Conservation (phyloP, 768 basidiomycete species). For the Jaapia argillacea region DNA sequence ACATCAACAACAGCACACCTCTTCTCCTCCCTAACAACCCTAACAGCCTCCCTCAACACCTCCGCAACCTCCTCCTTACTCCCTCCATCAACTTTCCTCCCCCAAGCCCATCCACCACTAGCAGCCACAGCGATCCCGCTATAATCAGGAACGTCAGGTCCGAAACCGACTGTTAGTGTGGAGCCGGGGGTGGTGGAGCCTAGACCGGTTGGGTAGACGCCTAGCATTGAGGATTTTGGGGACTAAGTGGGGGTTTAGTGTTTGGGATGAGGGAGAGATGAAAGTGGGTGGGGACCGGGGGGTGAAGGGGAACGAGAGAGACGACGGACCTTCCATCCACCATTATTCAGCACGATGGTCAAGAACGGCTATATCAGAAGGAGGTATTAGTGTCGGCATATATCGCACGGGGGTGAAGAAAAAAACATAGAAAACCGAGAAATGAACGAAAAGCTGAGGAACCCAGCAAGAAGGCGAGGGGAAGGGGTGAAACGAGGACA, state of each 20-base stretch:
- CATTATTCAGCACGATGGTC: slow-evolving; percentile 63
- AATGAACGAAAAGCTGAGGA: too few relatives aligned
- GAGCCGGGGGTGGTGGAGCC: slow-evolving; percentile 33
- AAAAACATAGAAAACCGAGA: too few relatives aligned
- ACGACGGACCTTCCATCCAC: slow-evolving; percentile 47
- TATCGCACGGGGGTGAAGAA: neutral
- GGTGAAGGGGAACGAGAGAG: neutral
- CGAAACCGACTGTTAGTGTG: slow-evolving; percentile 53
- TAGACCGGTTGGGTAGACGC: slow-evolving; percentile 49
- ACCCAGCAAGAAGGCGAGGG: too few relatives aligned
- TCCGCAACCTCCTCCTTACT: slow-evolving; percentile 20
- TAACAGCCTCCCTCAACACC: slow-evolving; percentile 38
- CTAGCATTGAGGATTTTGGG: slow-evolving; percentile 54
- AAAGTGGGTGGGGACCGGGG: neutral
- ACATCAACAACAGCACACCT: slow-evolving; percentile 62
- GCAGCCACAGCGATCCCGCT: slow-evolving; percentile 56
- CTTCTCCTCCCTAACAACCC: slow-evolving; percentile 43
- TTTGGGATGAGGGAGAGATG: neutral
- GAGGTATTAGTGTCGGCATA: neutral
- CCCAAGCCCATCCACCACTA: slow-evolving; percentile 60
- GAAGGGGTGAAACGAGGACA: too few relatives aligned
- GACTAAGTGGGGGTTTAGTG: slow-evolving; percentile 24
- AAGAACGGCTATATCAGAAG: slow-evolving; percentile 45
- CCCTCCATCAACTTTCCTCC: slow-evolving; percentile 25
- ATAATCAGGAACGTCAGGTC: slow-evolving; percentile 52